Percentiles rank a stretch among this genome's conserved stretches.
Evolutionary conservation across 805 yeast genomes (phyloP).

Genomic region (Starmerella vitae): DNA sequence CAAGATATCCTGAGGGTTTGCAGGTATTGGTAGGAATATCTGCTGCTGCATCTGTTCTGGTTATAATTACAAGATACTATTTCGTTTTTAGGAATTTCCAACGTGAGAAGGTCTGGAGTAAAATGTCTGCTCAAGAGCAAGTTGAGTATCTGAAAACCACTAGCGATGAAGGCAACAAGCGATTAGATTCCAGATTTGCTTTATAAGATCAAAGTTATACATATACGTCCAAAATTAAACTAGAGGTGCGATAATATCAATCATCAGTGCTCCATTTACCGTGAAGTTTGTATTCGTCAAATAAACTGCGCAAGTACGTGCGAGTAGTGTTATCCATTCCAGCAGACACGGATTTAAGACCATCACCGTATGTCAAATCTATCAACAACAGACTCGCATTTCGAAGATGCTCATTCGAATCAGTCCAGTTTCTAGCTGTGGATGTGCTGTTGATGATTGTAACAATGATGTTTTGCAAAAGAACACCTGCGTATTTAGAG

Average conservation of each 20-base stretch:
- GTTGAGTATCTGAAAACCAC: constrained; percentile 35
- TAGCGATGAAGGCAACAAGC: constrained; percentile 41
- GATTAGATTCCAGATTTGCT: constrained; percentile 44
- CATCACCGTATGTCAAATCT: constrained; percentile 55
- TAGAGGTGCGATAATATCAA: neutral
- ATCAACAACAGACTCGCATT: constrained; percentile 50
- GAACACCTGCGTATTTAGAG: constrained; percentile 14
- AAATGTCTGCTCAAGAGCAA: constrained; percentile 38
- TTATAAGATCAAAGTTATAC: too few species aligned
- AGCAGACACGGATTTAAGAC: constrained; percentile 47
- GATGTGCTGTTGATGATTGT: constrained; percentile 32
- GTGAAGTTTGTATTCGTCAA: constrained; percentile 55
- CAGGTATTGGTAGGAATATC: constrained; percentile 21
- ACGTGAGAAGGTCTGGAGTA: constrained; percentile 38
- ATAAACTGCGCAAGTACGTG: constrained; percentile 50
- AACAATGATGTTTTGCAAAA: constrained; percentile 52
- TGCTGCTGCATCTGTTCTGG: constrained; percentile 15
- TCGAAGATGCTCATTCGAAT: constrained; percentile 28
- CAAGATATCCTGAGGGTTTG: constrained; percentile 49
- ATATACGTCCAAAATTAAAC: neutral
- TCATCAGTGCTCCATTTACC: constrained; percentile 71
- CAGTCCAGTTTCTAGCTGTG: neutral
- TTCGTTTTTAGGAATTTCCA: constrained; percentile 25
- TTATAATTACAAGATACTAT: constrained; percentile 24
- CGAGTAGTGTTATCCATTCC: constrained; percentile 59